Base-by-base conservation (phyloP, 768 basidiomycete species). In the Auricularia sp. region DNA sequence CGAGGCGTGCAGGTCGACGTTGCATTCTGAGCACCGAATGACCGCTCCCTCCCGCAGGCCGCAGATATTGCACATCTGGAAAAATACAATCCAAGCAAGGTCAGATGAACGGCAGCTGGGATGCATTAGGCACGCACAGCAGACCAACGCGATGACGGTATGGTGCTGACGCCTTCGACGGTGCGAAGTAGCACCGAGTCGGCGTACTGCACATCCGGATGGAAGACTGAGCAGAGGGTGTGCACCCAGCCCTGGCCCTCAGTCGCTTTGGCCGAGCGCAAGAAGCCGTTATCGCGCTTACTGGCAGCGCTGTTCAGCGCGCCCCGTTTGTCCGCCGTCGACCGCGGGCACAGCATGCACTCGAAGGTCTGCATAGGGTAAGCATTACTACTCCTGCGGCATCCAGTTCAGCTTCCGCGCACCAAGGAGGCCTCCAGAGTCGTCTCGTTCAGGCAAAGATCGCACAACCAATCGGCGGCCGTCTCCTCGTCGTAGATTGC, bases 201-300 rank as follows among this genome's bases (percentile, higher is more conserved):
- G 29, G 90, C 86, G 73, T 90, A 96, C 3, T 77, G 81, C n/a
- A 94, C 76, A 70, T 98, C 95, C 3, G 88, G 87, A 35, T 86
- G 84, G 76, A 93, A 98, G 1, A 91, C 85, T 2, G 94, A 84
- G 77, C 96, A 98, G 3, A 97, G 75, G 36, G 94, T 80, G 72
- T 98, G 96, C 0, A 86, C 87, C 94, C 94, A 97, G 64, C 89
- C 87, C 73, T 92, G 88, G 10, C 92, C 91, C 77, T 97, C 94
- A 0, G 94, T 96, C 6, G 91, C 91, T 71, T 95, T 96, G 71
- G 84, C 86, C 51, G 86, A 84, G 64, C 91, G 82, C 64, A 94
- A 76, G 72, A 81, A 95, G 36, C 43, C 65, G 7, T 61, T 10
- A 61, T 66, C 67, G 21, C 54, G 42, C 66, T 39, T 68, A 51